Evolutionary conservation across 2,329 filamentous ascomycete genomes (phyloP).

Genomic region (Colletotrichum nymphaeae): DNA sequence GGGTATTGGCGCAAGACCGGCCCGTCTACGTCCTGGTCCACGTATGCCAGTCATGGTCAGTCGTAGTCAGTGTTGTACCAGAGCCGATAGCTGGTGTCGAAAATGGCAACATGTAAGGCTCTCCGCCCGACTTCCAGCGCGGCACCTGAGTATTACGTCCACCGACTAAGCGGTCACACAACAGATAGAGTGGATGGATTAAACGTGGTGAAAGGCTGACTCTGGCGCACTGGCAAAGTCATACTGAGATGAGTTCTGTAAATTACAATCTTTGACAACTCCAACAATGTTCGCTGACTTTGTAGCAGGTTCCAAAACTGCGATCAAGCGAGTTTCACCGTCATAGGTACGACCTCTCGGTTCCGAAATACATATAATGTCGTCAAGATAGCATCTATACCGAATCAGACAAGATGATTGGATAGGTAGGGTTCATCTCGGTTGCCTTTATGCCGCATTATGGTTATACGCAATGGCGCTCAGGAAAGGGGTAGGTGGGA

Average conservation of each 20-base stretch:
- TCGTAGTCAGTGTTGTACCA: not conserved
- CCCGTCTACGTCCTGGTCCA: conserved; percentile 26
- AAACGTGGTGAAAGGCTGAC: not conserved
- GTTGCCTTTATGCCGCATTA: not conserved
- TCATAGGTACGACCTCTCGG: not conserved
- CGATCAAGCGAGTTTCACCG: not conserved
- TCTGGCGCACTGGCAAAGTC: not conserved
- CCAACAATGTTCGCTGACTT: not conserved
- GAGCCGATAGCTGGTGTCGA: not conserved
- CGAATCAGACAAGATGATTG: not conserved
- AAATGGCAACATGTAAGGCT: not conserved
- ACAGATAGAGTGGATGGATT: not conserved
- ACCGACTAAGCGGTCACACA: not conserved
- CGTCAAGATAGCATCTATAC: not conserved
- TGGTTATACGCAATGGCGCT: not conserved
- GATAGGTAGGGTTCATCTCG: not conserved
- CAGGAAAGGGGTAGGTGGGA: not conserved
- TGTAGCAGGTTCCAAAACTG: not conserved
- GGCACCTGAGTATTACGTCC: not conserved
- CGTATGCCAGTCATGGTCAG: conserved; percentile 18
- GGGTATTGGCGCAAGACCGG: not conserved
- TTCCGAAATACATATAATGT: not conserved
- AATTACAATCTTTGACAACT: not conserved
- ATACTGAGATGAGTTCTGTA: not conserved
- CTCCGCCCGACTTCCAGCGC: not conserved